Evolutionary conservation across 306 rosid genomes (phyloP).

Genomic region (Crataegus laevigata): DNA sequence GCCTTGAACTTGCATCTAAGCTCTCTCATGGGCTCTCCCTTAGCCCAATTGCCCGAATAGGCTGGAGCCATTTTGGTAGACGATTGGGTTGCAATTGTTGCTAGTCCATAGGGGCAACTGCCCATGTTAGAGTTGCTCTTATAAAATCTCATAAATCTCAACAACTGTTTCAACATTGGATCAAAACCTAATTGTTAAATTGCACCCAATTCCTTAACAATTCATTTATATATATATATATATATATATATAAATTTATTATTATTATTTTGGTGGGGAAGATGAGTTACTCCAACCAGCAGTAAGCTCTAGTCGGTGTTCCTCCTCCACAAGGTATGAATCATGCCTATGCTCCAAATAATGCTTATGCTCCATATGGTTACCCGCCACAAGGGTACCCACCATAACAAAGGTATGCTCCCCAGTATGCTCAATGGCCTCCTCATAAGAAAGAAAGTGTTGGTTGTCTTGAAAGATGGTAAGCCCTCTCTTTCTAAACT

Average conservation of each 20-base stretch:
- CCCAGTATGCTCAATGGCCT: slow-evolving; percentile 49
- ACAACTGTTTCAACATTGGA: neutral
- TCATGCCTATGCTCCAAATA: slow-evolving; percentile 57
- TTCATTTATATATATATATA: too few relatives aligned
- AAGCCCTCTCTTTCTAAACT: neutral
- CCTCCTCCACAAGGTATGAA: slow-evolving; percentile 72
- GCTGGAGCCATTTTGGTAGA: too few relatives aligned
- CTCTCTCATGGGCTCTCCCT: too few relatives aligned
- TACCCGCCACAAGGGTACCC: slow-evolving; percentile 38
- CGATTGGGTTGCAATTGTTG: too few relatives aligned
- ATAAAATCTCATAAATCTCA: neutral
- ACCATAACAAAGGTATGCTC: slow-evolving; percentile 49
- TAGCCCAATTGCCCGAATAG: too few relatives aligned
- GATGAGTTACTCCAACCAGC: slow-evolving; percentile 84
- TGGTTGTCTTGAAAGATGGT: slow-evolving; percentile 83
- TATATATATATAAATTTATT: too few relatives aligned
- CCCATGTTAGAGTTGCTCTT: too few relatives aligned
- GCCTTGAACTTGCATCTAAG: too few relatives aligned
- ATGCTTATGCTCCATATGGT: slow-evolving; percentile 53
- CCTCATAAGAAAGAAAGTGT: slow-evolving; percentile 23
- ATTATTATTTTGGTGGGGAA: neutral
- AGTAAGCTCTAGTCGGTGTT: slow-evolving; percentile 77
- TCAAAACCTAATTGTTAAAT: neutral
- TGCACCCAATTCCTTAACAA: neutral
- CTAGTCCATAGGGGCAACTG: too few relatives aligned